Base-by-base conservation (phyloP, 768 basidiomycete genomes). In the Gymnopilus dilepis region DNA sequence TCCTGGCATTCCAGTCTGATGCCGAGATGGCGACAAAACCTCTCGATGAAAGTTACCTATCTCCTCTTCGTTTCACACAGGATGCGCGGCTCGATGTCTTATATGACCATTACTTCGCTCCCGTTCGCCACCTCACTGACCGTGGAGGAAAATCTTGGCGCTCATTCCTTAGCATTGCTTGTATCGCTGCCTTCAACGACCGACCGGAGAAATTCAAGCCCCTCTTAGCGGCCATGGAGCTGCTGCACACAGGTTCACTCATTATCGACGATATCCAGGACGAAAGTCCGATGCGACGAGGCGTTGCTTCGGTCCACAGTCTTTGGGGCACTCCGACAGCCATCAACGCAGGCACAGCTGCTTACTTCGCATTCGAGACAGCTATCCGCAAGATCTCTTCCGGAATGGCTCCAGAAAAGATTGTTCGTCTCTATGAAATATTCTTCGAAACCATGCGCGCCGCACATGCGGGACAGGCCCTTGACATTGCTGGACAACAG, bases 251-350 rank as follows among this genome's bases (percentile, higher is more conserved):
- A 6, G 52, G 52, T 13, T 54, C 52, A 2, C 52, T 54, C 34
- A 38, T 54, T 15, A 54, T 54, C 52, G 52, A 54, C 24, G 52
- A 54, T 24, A 54, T 54, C 24, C 52, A 54, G 13, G 52, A 54
- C 30, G 34, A 54, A 26, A 54, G 52, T n/a, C 52, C 52, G 0
- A 38, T 54, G 37, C 52, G 52, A 38, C 52, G 52, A 24, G 52
- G 52, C 15, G 52, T 54, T n/a, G 37, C 12, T 3, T 37, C 52
- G 17, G 52, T 54, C 2, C 52, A 54, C 28, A 24, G 24, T 17
- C 34, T 11, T 28, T 54, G 52, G 52, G 52, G 52, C 6, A 26
- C 26, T 6, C 34, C 52, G 12, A 54, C 52, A 6, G 52, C 52
- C 52, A 54, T 54, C 24, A 54, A 54, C 37, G 52, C 52, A 3